Evolutionary conservation across 1,139 yeast species (phyloP), one percentile per base, ranked within the genome.

Genomic region (Magnusiomyces suaveolens): DNA sequence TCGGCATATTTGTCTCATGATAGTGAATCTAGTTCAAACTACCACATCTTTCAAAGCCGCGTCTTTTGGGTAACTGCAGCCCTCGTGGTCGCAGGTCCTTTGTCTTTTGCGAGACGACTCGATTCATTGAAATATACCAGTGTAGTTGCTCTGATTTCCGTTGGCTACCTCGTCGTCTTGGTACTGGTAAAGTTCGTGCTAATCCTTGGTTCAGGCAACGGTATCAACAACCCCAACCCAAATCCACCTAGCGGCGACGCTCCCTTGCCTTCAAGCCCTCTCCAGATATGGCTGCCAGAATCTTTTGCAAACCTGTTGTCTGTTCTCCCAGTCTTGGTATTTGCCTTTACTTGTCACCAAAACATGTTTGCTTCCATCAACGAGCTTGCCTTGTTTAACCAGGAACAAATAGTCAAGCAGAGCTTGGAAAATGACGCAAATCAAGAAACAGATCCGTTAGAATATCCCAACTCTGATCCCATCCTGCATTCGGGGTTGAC

Each of bases 311-410:
- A 83, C 0, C 76, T 89, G 14, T 76, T 88, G 55, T 80, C 89
- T 39, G 84, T 95, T 3, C 81, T 92, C 64, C 95, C 96, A n/a
- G 85, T 92, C 60, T 81, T 92, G 56, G 86, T 92, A 20, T 88
- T 94, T 72, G 97, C 97, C 2, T 94, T 82, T 69, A 90, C 97
- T 0, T 95, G 97, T 59, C 95, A 92, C 61, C 97, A 92, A 72
- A 92, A 74, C 62, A 85, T 92, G 83, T 90, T 87, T 69, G 84
- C 96, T 10, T 86, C 90, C 54, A 80, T 89, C 64, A 87, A 89
- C 65, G 99, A 92, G 70, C 75, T 92, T 12, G 51, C 24, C 2
- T 16, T 41, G 20, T 51, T 70, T 71, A 50, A 79, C 80, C 59
- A 83, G 82, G 60, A 71, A 83, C 0, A 68, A 82, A 56, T 20